Percentiles rank a stretch among this genome's conserved stretches.
Conservation (phyloP, 805 yeast species). For the Aciculoconidium aculeatum region DNA sequence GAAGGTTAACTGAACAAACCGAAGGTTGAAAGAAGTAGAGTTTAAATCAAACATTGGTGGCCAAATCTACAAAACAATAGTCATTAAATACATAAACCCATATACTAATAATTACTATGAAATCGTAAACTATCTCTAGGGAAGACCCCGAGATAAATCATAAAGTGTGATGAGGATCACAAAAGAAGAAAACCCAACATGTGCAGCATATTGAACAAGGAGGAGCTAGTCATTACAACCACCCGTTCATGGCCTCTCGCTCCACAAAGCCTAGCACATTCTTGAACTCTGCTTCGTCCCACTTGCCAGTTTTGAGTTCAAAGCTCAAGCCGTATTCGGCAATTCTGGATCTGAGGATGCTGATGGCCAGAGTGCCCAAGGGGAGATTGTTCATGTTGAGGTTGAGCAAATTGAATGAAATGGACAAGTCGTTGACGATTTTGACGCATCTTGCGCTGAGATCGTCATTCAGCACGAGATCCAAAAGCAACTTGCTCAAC, state of each 20-base stretch:
- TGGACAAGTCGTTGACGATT: constrained; percentile 32
- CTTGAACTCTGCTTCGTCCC: constrained; percentile 8
- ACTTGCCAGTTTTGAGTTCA: constrained; percentile 2
- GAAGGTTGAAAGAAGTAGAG: too few relatives aligned
- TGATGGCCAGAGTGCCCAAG: constrained; percentile 20
- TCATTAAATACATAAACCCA: constrained; percentile 1
- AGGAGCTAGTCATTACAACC: constrained; percentile 16
- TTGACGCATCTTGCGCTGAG: constrained; percentile 24
- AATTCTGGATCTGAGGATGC: constrained; percentile 20
- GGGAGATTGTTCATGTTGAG: constrained; percentile 16
- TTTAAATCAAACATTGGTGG: not conserved
- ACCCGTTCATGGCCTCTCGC: constrained; percentile 31
- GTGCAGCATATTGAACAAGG: too few relatives aligned
- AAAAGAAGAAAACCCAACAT: constrained; percentile 1
- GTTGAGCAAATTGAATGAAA: constrained; percentile 26
- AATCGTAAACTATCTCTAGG: too few relatives aligned
- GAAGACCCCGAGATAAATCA: too few relatives aligned
- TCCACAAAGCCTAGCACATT: constrained; percentile 22
- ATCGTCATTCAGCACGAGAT: constrained; percentile 19
- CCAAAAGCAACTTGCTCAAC: constrained; percentile 30
- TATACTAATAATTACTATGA: not conserved
- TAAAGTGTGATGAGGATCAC: too few relatives aligned
- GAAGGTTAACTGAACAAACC: too few relatives aligned
- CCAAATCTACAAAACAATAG: not conserved
- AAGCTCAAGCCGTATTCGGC: constrained; percentile 24